These are phyloP conservation scores for Stipa capillata DNA, from an alignment of 176 grass and related monocot species.

Conservation along the genomic window DNA sequence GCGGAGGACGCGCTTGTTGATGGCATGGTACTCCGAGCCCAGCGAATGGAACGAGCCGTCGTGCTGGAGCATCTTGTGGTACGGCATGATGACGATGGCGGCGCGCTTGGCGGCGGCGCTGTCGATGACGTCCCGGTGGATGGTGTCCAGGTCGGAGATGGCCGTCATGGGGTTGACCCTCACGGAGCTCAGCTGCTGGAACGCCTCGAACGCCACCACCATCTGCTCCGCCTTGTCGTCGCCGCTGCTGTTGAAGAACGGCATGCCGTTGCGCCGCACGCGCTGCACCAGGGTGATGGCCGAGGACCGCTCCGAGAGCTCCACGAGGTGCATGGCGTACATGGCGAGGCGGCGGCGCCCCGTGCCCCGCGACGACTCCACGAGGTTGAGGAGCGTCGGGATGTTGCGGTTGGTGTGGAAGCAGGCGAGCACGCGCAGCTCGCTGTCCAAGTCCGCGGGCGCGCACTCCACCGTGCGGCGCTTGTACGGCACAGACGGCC, in stretches of 20 bases:
- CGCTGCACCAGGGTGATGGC: constrained; percentile 69
- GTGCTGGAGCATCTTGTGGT: constrained; percentile 46
- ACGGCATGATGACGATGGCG: constrained; percentile 61
- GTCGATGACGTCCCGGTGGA: constrained; percentile 65
- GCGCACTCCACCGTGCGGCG: constrained; percentile 39
- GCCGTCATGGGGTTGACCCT: constrained; percentile 60
- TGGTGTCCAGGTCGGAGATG: constrained; percentile 63
- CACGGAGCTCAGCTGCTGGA: constrained; percentile 67
- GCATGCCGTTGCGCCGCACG: constrained; percentile 41
- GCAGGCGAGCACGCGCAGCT: constrained; percentile 75
- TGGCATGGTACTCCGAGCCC: constrained; percentile 40
- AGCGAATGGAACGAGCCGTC: constrained; percentile 60
- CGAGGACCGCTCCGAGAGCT: constrained; percentile 72
- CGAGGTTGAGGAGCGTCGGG: constrained; percentile 63
- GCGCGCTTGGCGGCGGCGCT: constrained; percentile 47
- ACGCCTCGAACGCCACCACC: constrained; percentile 79
- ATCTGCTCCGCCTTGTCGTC: constrained; percentile 29
- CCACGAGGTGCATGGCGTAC: constrained; percentile 78
- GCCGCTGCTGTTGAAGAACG: constrained; percentile 51
- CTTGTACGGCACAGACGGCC: constrained; percentile 47
- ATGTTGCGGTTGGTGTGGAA: constrained; percentile 61
- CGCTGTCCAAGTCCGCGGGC: constrained; percentile 4
- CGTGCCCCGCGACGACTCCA: constrained; percentile 61
- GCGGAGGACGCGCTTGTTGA: constrained; percentile 67
- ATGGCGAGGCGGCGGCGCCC: constrained; percentile 26